A percentile compares a stretch with the other conserved stretches of the same genome.
Conservation (phyloP, 805 yeast species). For the Candida mattraensis region DNA sequence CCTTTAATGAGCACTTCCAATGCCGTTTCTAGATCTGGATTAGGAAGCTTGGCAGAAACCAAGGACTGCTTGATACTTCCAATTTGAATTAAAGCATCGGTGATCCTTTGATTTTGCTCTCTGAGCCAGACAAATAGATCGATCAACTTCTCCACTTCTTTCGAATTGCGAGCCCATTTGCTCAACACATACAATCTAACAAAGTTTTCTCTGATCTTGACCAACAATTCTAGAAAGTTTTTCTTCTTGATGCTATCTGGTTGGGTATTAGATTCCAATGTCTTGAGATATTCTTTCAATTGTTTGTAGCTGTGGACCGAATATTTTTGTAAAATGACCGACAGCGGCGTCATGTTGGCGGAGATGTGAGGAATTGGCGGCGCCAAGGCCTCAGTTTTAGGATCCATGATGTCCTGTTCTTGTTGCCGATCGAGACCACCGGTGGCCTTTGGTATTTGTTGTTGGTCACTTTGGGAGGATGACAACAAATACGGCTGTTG, state of each 20-base stretch:
- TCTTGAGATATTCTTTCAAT: conserved; percentile 58
- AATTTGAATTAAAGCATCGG: conserved; percentile 63
- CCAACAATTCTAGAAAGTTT: conserved; percentile 64
- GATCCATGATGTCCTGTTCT: too few species aligned
- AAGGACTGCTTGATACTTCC: conserved; percentile 68
- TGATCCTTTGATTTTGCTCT: conserved; percentile 67
- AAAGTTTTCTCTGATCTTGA: conserved; percentile 77
- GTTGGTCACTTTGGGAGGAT: conserved; percentile 1
- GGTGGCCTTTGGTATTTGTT: too few species aligned
- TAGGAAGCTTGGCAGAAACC: conserved; percentile 87
- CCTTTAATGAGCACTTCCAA: conserved; percentile 80
- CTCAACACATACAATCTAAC: conserved; percentile 80
- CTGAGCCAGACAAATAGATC: conserved; percentile 88
- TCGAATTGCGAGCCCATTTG: conserved; percentile 81
- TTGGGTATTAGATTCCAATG: conserved; percentile 50
- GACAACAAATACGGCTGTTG: conserved; percentile 9
- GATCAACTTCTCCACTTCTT: conserved; percentile 70
- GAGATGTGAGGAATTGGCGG: conserved; percentile 65
- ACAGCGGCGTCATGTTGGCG: conserved; percentile 64
- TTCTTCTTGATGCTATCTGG: conserved; percentile 66
- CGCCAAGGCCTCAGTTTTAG: conserved; percentile 11
- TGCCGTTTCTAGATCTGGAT: conserved; percentile 86
- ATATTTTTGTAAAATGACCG: conserved; percentile 56
- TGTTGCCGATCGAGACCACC: too few species aligned
- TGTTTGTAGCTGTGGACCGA: conserved; percentile 64